A percentile compares a stretch with the other conserved stretches of the same genome.
phyloP scores from a whole-genome alignment of 2,329 filamentous ascomycete genomes.

The Hansfordia pulvinata region DNA sequence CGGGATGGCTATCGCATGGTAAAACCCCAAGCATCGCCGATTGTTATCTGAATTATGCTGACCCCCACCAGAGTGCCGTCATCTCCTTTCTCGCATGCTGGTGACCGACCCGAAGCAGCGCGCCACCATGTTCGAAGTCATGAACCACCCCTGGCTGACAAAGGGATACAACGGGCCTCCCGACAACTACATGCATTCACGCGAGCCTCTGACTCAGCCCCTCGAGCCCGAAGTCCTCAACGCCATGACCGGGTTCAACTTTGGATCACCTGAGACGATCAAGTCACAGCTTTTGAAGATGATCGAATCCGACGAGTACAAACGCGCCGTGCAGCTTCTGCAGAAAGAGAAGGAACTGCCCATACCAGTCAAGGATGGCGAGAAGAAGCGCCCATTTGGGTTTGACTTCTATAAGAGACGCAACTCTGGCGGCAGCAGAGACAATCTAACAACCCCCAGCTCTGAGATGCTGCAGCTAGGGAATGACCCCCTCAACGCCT shows the following conservation, averaged over 20 bases:
- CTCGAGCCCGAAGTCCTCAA: slow-evolving; percentile 73
- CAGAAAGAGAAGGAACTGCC: slow-evolving; percentile 51
- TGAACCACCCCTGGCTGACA: slow-evolving; percentile 90
- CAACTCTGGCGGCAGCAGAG: slow-evolving; percentile 78
- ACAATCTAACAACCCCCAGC: slow-evolving; percentile 75
- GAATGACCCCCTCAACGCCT: slow-evolving; percentile 83
- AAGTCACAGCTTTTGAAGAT: slow-evolving; percentile 67
- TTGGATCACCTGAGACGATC: slow-evolving; percentile 77
- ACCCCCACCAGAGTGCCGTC: slow-evolving; percentile 64
- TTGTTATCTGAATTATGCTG: slow-evolving; percentile 13
- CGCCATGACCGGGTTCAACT: slow-evolving; percentile 97
- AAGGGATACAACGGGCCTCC: slow-evolving; percentile 81
- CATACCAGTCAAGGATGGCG: slow-evolving; percentile 47
- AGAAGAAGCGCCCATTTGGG: slow-evolving; percentile 74
- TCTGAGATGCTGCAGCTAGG: slow-evolving; percentile 73
- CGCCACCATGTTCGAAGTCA: slow-evolving; percentile 78
- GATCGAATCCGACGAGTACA: slow-evolving; percentile 91
- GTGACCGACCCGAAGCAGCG: slow-evolving; percentile 85
- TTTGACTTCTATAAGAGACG: slow-evolving; percentile 96
- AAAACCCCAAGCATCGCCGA: slow-evolving; percentile 20
- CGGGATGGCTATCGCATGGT: slow-evolving; percentile 84
- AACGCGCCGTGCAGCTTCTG: slow-evolving; percentile 61
- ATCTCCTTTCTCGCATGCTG: slow-evolving; percentile 87
- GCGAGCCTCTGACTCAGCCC: slow-evolving; percentile 76
- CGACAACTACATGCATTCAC: slow-evolving; percentile 74